Evolutionary conservation across 805 yeast genomes (phyloP).

Genomic region (Candida krabiensis): DNA sequence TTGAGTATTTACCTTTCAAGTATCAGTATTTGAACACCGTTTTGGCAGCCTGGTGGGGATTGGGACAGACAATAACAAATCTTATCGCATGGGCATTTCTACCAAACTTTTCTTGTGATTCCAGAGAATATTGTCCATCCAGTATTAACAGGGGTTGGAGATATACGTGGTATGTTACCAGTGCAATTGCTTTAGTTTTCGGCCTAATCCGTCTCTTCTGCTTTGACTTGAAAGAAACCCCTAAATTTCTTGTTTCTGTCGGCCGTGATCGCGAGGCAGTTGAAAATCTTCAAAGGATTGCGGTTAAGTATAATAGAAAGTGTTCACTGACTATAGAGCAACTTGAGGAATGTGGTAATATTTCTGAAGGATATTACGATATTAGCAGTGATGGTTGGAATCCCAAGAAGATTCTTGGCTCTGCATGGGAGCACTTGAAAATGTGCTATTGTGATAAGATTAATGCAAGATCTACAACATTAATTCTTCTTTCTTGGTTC

Average conservation of each 20-base stretch:
- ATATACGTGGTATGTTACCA: constrained; percentile 48
- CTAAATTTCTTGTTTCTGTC: constrained; percentile 25
- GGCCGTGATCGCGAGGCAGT: constrained; percentile 49
- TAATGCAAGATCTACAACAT: constrained; percentile 37
- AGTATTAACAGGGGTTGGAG: constrained; percentile 54
- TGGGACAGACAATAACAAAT: constrained; percentile 50
- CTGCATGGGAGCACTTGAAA: constrained; percentile 36
- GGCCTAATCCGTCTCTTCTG: constrained; percentile 44
- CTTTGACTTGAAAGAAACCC: constrained; percentile 41
- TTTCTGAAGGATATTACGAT: constrained; percentile 5
- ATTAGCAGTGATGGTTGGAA: constrained; percentile 7
- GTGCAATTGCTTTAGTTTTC: constrained; percentile 44
- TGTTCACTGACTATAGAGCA: constrained; percentile 42
- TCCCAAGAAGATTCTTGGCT: constrained; percentile 14
- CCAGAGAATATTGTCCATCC: constrained; percentile 40
- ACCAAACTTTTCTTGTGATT: constrained; percentile 43
- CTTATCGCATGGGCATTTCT: constrained; percentile 51
- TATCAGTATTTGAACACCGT: constrained; percentile 49
- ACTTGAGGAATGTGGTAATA: constrained; percentile 38
- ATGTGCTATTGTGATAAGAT: constrained; percentile 44
- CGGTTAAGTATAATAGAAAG: constrained; percentile 40
- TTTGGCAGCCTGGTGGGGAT: constrained; percentile 56
- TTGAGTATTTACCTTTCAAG: constrained; percentile 48
- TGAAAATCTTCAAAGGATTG: constrained; percentile 39
- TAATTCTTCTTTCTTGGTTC: constrained; percentile 50